Evolutionary conservation across 495 filamentous ascomycete genomes (phyloP), one percentile per base, ranked within the genome.

Genomic region (Hypoxylon fragiforme): DNA sequence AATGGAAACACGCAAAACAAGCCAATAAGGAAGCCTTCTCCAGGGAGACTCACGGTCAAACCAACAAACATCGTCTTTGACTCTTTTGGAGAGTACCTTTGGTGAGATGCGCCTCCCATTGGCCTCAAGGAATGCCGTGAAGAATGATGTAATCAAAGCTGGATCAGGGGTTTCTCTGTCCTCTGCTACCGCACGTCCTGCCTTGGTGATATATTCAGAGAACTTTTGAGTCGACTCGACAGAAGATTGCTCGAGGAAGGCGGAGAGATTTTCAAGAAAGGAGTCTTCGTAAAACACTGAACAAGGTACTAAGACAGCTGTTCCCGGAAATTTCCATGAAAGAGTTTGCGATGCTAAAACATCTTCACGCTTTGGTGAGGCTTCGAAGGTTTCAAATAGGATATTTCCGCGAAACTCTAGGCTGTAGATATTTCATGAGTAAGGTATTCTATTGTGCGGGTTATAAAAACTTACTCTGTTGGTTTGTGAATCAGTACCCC

Each of bases 21-120:
- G 78, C 79, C 81, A 87, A 31, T 74, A 70, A 0, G 85, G 74
- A 8, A 63, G 66, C 26, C 83, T 69, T 38, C 82, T 69, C 84
- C 83, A 87, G 0, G 82, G 84, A 3, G 63, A 65, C 13, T 71
- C 54, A 12, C 75, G 70, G 9, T 72, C 63, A 7, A 71, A 60
- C 73, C 73, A 80, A 52, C 66, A 73, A 0, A 86, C 77, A 31
- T 84, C 81, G 47, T 87, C 84, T 1, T 75, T 75, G 7, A 85
- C 70, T n/a, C 75, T 70, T 64, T 87, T 87, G 3, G 66, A 70
- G 3, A 81, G 65, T 1, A 68, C 13, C 0, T 60, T 64, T 0
- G 69, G 55, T 30, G 50, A 48, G 3, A 69, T 32, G 0, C 54
- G 59, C 11, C 50, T 52, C 0, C 83, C 83, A 40, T 74, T 76